Evolutionary conservation across 2,329 filamentous ascomycete species (phyloP).

Genomic region (Botrytis byssoidea): DNA sequence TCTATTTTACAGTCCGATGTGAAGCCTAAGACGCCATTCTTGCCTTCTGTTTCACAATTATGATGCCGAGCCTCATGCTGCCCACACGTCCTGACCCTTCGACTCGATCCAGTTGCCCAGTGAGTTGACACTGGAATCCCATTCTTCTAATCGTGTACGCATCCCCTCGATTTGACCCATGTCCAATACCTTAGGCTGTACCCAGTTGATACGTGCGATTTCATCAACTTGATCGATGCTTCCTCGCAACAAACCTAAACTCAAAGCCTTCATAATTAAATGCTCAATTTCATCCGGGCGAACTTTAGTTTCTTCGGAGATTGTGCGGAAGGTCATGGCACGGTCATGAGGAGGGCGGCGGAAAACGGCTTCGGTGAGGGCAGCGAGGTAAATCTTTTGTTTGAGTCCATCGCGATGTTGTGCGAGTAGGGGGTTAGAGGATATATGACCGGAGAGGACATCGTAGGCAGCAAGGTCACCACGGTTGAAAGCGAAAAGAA

Average conservation of each 20-base stretch:
- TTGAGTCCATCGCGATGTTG: constrained; percentile 82
- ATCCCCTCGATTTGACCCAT: constrained; percentile 94
- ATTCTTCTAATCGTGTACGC: constrained; percentile 83
- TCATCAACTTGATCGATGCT: constrained; percentile 96
- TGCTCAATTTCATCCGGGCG: constrained; percentile 91
- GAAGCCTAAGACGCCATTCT: constrained; percentile 32
- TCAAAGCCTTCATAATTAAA: constrained; percentile 98
- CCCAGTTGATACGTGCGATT: constrained; percentile 95
- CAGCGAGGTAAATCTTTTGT: constrained; percentile 97
- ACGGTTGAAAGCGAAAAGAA: constrained; percentile 97
- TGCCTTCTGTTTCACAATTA: constrained; percentile 12
- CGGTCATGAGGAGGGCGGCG: constrained; percentile 92
- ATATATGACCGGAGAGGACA: constrained; percentile 75
- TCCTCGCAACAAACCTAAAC: constrained; percentile 81
- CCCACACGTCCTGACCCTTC: constrained; percentile 94
- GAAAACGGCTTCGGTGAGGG: constrained; percentile 94
- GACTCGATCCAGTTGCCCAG: constrained; percentile 96
- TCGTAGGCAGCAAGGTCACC: constrained; percentile 89
- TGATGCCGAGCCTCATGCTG: constrained; percentile 56
- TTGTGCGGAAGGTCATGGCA: constrained; percentile 86
- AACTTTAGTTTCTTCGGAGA: constrained; percentile 90
- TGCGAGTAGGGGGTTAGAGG: constrained; percentile 74
- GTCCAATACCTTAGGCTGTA: constrained; percentile 96
- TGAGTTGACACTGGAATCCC: constrained; percentile 94
- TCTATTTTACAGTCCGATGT: constrained; percentile 37